A percentile compares a stretch with the other conserved stretches of the same genome.
phyloP scores from a whole-genome alignment of 179 eudicot genomes.

The Spergularia azorica region DNA sequence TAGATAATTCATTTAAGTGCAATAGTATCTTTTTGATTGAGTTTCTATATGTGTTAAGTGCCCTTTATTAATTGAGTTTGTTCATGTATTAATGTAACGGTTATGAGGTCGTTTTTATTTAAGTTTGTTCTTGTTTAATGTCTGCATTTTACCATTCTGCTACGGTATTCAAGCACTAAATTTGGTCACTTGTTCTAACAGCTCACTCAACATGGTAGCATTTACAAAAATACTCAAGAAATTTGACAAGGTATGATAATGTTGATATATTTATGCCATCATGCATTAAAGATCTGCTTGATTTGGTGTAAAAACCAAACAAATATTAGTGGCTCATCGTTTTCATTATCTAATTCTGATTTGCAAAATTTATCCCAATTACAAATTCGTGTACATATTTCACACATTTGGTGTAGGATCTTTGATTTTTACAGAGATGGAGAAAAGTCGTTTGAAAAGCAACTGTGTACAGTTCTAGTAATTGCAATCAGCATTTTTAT shows the following conservation, averaged over 20 bases:
- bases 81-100: constrained; percentile 3
- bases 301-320: constrained; percentile 1
- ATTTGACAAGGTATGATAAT: constrained; percentile 74
- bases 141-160: constrained; percentile 18
- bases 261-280: constrained; percentile 7
- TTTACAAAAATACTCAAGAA: constrained; percentile 90
- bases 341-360: not conserved
- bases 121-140: constrained; percentile 8
- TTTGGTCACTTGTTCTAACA: constrained; percentile 37
- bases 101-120: constrained; percentile 11
- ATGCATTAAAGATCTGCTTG: not conserved
- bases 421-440: too few species aligned
- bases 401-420: constrained; percentile 3
- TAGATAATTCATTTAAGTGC: too few species aligned
- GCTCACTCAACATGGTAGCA: constrained; percentile 91
- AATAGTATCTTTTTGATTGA: not conserved
- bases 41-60: not conserved
- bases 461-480: not conserved
- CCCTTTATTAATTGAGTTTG: not conserved
- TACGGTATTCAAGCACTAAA: constrained; percentile 18
- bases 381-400: not conserved
- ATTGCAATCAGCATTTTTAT: not conserved
- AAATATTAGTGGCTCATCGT: constrained; percentile 8
- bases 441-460: not conserved
- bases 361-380: not conserved